phyloP scores from a whole-genome alignment of 2,329 filamentous ascomycete species.

The Talaromyces sp. region DNA sequence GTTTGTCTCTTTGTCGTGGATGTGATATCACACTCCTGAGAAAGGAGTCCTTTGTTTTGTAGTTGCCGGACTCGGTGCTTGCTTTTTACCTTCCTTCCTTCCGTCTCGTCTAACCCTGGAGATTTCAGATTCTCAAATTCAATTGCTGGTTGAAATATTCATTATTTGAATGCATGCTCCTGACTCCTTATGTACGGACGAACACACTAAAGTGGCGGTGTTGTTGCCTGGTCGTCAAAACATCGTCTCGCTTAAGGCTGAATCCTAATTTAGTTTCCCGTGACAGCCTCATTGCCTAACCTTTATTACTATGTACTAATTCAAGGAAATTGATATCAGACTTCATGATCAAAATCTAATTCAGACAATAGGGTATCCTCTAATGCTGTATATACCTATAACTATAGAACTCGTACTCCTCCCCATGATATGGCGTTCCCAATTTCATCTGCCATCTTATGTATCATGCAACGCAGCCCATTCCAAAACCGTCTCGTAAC shows the following conservation, averaged over 20 bases:
- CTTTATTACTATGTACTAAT: neutral
- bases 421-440: slow-evolving; percentile 14
- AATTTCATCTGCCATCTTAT: slow-evolving; percentile 22
- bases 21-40: neutral
- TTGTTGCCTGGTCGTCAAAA: slow-evolving; percentile 10
- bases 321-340: neutral
- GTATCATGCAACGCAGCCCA: slow-evolving; percentile 59
- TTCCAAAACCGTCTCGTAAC: slow-evolving; percentile 91
- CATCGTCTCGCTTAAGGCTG: neutral
- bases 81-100: no score
- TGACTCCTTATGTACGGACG: neutral
- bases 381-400: slow-evolving; percentile 15
- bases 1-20: neutral
- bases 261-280: slow-evolving; percentile 2
- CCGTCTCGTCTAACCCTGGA: neutral
- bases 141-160: neutral
- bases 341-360: neutral
- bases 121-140: neutral
- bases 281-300: neutral
- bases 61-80: neutral
- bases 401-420: slow-evolving; percentile 7
- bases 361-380: slow-evolving; percentile 14
- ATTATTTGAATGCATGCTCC: neutral
- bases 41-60: neutral
- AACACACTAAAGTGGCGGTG: slow-evolving; percentile 6